Base-by-base conservation (phyloP, 768 basidiomycete species). In the Phanerodontia chrysosporium region DNA sequence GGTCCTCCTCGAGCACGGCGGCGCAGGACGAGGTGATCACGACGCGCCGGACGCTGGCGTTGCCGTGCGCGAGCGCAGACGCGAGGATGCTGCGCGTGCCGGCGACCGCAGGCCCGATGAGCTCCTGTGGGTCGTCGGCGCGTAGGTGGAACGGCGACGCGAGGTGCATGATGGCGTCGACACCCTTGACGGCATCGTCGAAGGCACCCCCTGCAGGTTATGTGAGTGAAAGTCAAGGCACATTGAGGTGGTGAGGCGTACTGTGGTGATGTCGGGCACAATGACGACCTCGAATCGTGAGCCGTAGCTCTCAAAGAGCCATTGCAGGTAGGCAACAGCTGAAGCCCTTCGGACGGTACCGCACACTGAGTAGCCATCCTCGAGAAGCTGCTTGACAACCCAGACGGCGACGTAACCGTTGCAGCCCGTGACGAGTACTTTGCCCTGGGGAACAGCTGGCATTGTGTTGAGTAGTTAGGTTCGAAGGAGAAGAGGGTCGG, bases 21-120 rank as follows among this genome's bases (percentile, higher is more conserved):
- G 81, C 87, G 53, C 70, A 74, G 1, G 88, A 89, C 14, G 84
- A 83, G 0, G 87, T 89, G 55, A 89, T 71, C 3, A 92, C 84
- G 46, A 94, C 74, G 5, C 91, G 82, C 68, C 87, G 85, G 65
- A 92, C 76, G 52, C 35, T 27, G 6, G 67, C 63, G 9, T 49
- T 54, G 25, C 58, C 70, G 67, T 72, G 60, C 62, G 69, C 69
- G 54, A 66, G 55, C 12, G 73, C 72, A 52, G 67, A 65, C 48
- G 72, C 63, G 21, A 81, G 68, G 18, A 80, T 58, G 45, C 69
- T 66, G 2, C 67, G 48, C 6, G 80, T 81, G 45, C 80, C 79
- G 12, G 76, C 59, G 12, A 80, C 73, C 24, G 80, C 79, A 29
- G 80, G 80, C 13, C 62, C 64, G 66, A 80, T 75, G 32, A 79